Evolutionary conservation across 306 rosid genomes (phyloP).

Genomic region (Trichosanthes cucumerina): DNA sequence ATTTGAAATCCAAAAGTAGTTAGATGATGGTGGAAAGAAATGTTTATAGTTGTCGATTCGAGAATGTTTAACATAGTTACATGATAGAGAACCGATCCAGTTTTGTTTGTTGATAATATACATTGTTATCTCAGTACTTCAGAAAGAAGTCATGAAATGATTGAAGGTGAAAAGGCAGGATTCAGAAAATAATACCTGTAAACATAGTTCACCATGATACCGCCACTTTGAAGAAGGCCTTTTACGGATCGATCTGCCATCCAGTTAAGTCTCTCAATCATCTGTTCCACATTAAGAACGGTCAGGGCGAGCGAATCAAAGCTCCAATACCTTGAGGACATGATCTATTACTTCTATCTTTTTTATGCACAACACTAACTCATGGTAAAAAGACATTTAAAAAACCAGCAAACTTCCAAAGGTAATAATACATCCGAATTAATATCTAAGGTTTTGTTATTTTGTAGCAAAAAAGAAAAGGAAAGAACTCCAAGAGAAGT

Average conservation of each 20-base stretch:
- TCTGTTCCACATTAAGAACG: slow-evolving; percentile 40
- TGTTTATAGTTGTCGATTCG: neutral
- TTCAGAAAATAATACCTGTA: slow-evolving; percentile 41
- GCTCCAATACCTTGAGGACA: neutral
- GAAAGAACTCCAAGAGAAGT: slow-evolving; percentile 14
- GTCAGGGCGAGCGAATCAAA: neutral
- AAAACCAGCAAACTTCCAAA: neutral
- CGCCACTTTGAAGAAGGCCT: slow-evolving; percentile 78
- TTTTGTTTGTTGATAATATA: neutral
- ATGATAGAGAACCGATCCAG: neutral
- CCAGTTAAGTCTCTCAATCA: slow-evolving; percentile 88
- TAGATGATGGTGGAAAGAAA: neutral
- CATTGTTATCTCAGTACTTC: neutral
- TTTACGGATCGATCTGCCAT: slow-evolving; percentile 79
- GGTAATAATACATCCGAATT: neutral
- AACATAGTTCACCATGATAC: slow-evolving; percentile 93
- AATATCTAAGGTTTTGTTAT: neutral
- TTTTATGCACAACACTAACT: neutral
- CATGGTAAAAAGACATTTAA: neutral
- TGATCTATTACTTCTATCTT: neutral
- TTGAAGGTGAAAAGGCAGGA: slow-evolving; percentile 10
- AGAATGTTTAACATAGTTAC: neutral
- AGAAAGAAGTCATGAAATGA: neutral
- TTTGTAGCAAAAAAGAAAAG: neutral
- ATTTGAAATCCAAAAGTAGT: neutral